Evolutionary conservation across 331 rosid genomes (phyloP), one percentile per base, ranked within the genome.

Genomic region (Acacia concinna): DNA sequence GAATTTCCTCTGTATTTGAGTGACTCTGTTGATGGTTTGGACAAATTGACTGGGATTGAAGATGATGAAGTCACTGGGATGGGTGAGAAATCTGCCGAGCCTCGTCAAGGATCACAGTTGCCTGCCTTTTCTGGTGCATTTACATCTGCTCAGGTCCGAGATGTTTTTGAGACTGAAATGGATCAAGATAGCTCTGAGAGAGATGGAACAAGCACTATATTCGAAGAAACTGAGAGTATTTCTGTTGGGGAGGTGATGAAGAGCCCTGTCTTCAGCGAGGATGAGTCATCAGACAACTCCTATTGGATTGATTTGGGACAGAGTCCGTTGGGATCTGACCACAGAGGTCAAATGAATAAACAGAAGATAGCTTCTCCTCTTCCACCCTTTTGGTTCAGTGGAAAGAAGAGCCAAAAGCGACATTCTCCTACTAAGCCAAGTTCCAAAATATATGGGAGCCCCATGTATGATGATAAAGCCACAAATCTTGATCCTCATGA

Each of bases 261-360:
- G 89, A 95, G 98, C 87, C 98, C 98, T 1, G 93, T 95, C 18
- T 95, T 95, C 89, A 95, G 97, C 41, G 98, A 95, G 86, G 98
- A 95, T 0, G 98, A 90, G 82, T 95, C 98, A 8, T 92, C 97
- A 0, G 98, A 92, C 80, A 95, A 95, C 79, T 95, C 98, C 1
- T 83, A 75, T 80, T 95, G 97, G 97, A 95, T 95, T 57, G 98
- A 92, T 90, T 86, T 92, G 92, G 97, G 98, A 57, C 98, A 91
- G 81, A 95, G 98, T 79, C 98, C 98, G 31, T 28, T 92, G 79
- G 97, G 97, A 74, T 94, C 97, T 2, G 98, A 94, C 34, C 31
- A 37, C 81, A 83, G 72, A 18, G 83, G 89, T 82, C 97, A 85
- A 73, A 57, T 76, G 5, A 85, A 74, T 88, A 90, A 90, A 76